Percentiles rank a stretch among this genome's conserved stretches.
These are phyloP conservation scores for Leishmania aethiopica DNA, from an alignment of 208 protist species.

Conservation along the genomic window DNA sequence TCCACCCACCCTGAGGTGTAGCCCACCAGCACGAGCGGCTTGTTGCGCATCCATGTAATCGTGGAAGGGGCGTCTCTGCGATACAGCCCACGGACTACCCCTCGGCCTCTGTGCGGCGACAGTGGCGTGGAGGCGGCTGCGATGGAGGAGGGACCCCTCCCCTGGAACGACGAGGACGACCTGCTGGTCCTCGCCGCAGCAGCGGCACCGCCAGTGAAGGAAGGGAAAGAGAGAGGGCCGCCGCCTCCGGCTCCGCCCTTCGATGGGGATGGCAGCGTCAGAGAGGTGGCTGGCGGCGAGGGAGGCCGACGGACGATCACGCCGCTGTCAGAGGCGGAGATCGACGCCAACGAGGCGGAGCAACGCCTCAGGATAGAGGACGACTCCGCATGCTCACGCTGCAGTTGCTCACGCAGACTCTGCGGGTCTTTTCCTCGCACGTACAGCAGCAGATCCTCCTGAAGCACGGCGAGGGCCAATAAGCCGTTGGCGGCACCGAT, in stretches of 20 bases:
- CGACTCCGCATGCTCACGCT: neutral
- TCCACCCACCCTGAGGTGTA: slow-evolving; percentile 64
- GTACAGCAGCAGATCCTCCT: slow-evolving; percentile 45
- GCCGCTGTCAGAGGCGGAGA: slow-evolving; percentile 3
- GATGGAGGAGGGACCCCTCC: neutral
- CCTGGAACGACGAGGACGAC: neutral
- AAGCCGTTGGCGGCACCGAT: slow-evolving; percentile 64
- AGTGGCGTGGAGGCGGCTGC: neutral
- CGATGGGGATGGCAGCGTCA: neutral
- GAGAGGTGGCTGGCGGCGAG: neutral
- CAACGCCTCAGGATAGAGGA: neutral
- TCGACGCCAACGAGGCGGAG: too few species aligned
- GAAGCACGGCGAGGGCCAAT: slow-evolving; percentile 55
- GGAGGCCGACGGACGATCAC: neutral
- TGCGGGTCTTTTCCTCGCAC: slow-evolving; percentile 42
- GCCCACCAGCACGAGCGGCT: slow-evolving; percentile 80
- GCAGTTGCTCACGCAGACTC: slow-evolving; percentile 30
- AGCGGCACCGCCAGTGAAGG: neutral
- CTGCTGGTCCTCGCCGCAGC: neutral
- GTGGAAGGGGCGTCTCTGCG: slow-evolving; percentile 51
- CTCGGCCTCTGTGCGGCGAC: neutral
- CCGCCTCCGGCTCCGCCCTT: neutral
- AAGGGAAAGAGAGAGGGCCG: neutral
- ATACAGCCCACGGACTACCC: neutral
- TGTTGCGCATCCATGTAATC: slow-evolving; percentile 87